Base-by-base conservation (phyloP, 2,329 filamentous ascomycete genomes). In the Aspergillus carbonarius region DNA sequence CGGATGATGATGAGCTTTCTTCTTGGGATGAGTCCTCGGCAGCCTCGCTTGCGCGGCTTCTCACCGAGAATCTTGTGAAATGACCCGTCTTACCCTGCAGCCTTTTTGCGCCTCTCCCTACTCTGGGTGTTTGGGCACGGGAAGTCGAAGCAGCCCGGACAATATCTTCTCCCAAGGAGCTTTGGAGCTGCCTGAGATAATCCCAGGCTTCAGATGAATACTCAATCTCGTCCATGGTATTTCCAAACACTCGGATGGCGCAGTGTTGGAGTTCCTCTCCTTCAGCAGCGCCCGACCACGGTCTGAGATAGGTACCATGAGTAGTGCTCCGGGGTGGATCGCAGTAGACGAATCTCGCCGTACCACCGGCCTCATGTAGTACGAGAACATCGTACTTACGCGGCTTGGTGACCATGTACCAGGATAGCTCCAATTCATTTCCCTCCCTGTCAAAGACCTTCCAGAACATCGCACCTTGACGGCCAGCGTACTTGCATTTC, bases 361-460 rank as follows among this genome's bases (percentile, higher is more conserved):
- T 17, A 2, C 40, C 50, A 15, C 53, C 32, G 1, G 42, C 32
- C 17, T 39, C 56, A 20, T 57, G 51, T 5, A 60, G 46, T 37
- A 63, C 57, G 17, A 63, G 47, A 4, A 65, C 55, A 15, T 35
- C 34, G 27, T 60, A 63, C 4, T 18, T 3, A 17, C 57, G 17
- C 8, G 61, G 55, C 20, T 13, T 20, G 3, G 27, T 48, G 15
- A 63, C 42, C 4, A 25, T 9, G 46, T 60, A 61, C 10, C 50
- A 50, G n/a, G 63, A 59, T 5, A 66, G 18, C 1, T 57, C 40
- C 15, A 65, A 3, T 34, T 60, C 37, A 1, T 57, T 58, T 2
- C 62, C 64, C 9, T 65, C 30, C 6, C 55, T 53, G 27, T 63
- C 58, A 39, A 66, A 68, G 9, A 63, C 57, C n/a, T 59, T 62